Base-by-base conservation (phyloP, 306 rosid species). In the Ormosia semicastrata region DNA sequence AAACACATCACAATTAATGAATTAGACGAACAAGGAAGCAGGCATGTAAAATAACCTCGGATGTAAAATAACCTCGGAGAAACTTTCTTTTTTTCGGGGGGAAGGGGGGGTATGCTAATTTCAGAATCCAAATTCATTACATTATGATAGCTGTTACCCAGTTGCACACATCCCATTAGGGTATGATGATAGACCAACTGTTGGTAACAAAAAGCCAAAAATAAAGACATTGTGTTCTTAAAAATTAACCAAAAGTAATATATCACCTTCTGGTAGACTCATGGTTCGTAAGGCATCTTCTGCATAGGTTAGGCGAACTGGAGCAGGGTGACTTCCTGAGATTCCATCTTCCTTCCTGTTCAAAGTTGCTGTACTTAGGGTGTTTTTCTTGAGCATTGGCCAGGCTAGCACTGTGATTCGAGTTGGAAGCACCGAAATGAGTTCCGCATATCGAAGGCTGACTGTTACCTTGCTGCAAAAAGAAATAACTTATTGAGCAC, bases 231-330 rank as follows among this genome's bases (percentile, higher is more conserved):
- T 29, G 13, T 40, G 73, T 13, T 76, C 10, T 49, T 11, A 29
- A 8, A 72, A 83, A 53, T 53, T 62, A 78, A 69, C 82, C 33
- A 29, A 80, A 80, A 76, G 66, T 44, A 56, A 85, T 83, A 60
- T 29, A 76, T 49, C 78, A 92, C 99, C 99, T 93, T 89, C 97
- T 3, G 93, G 97, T 76, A 92, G 85, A 89, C 99, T 96, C 94
- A 84, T 86, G 71, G 87, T 88, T 85, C 89, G 90, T 59, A 96
- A 85, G 82, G 99, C 97, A 66, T 92, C 97, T 85, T 96, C 99
- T 6, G 98, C 99, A 66, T 93, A 93, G 32, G 91, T 71, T 65
- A 96, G 82, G 64, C 92, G 95, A 65, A 90, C 58, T 41, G 98
- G 96, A 49, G 84, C 56, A 52, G 86, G 73, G 67, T 82, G 90